Evolutionary conservation across 164 flowering plant species (phyloP).

Genomic region (Nymphaea colorata): DNA sequence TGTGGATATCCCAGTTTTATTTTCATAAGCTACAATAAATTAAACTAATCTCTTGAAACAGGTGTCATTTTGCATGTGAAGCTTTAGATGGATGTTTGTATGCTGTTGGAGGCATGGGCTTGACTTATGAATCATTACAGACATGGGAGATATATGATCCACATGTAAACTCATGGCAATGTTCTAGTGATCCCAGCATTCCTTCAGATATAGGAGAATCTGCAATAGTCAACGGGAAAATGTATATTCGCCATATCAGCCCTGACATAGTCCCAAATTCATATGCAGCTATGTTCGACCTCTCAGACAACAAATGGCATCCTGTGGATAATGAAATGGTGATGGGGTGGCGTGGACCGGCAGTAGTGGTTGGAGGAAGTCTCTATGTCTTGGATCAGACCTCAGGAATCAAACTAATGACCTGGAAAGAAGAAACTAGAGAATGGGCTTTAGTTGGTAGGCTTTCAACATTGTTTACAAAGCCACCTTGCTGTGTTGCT

Average conservation of each 20-base stretch:
- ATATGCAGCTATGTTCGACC: slow-evolving; percentile 39
- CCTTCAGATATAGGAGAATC: slow-evolving; percentile 59
- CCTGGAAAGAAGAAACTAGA: slow-evolving; percentile 46
- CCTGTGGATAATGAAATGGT: slow-evolving; percentile 49
- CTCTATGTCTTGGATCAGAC: slow-evolving; percentile 72
- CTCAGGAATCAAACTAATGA: slow-evolving; percentile 58
- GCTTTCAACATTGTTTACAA: slow-evolving; percentile 40
- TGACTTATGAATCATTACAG: slow-evolving; percentile 29
- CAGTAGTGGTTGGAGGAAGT: slow-evolving; percentile 50
- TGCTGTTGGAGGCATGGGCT: slow-evolving; percentile 65
- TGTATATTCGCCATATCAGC: slow-evolving; percentile 40
- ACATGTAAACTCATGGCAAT: slow-evolving; percentile 28
- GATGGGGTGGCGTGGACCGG: slow-evolving; percentile 68
- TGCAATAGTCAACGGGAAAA: slow-evolving; percentile 49
- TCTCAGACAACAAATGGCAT: slow-evolving; percentile 44
- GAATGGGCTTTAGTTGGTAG: slow-evolving; percentile 63
- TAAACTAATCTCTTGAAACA: slow-evolving; percentile 13
- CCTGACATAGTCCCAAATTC: slow-evolving; percentile 27
- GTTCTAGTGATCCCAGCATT: slow-evolving; percentile 32
- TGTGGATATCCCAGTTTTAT: too few species aligned
- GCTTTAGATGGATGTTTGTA: slow-evolving; percentile 44
- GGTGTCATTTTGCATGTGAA: slow-evolving; percentile 66
- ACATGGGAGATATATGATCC: slow-evolving; percentile 66
- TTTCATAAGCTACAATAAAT: too few species aligned
- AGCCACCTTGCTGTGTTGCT: slow-evolving; percentile 71